Evolutionary conservation across 371 early-diverging fungal genomes (phyloP).

Genomic region (Basidiobolus meristosporus): DNA sequence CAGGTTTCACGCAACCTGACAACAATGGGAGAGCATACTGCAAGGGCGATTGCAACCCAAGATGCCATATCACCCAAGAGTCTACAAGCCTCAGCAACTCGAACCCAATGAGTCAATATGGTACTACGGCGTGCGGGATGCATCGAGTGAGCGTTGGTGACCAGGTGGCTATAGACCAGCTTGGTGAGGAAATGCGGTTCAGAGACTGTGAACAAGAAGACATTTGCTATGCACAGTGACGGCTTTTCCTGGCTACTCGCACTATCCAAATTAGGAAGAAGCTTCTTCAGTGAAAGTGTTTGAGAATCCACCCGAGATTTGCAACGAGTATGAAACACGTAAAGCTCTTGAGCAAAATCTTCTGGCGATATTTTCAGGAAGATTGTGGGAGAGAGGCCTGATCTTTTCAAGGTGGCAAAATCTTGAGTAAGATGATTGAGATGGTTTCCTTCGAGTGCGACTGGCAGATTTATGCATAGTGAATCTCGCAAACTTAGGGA

Average conservation of each 20-base stretch:
- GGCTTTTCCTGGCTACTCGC: constrained; percentile 10
- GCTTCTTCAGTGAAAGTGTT: too few species aligned
- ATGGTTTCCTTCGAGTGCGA: too few species aligned
- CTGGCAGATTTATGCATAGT: too few species aligned
- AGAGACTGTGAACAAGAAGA: constrained; percentile 23
- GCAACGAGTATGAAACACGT: constrained; percentile 46
- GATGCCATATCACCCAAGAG: constrained; percentile 43
- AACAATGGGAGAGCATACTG: constrained; percentile 49
- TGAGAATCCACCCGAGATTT: too few species aligned
- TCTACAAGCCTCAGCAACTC: constrained; percentile 28
- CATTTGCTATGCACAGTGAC: constrained; percentile 13
- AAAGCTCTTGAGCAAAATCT: constrained; percentile 50
- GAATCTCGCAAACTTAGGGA: too few species aligned
- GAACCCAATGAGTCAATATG: constrained; percentile 55
- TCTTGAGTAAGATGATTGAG: too few species aligned
- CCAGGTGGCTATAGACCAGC: constrained; percentile 43
- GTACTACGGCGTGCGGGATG: constrained; percentile 22
- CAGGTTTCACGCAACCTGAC: constrained; percentile 54
- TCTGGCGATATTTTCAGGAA: constrained; percentile 35
- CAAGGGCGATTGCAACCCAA: constrained; percentile 56
- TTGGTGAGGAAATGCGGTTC: constrained; percentile 53
- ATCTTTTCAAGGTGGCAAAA: constrained; percentile 21
- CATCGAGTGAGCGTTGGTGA: constrained; percentile 36
- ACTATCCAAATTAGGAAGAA: too few species aligned
- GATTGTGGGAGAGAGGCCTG: constrained; percentile 37